phyloP scores from a whole-genome alignment of 202 grass and related monocot genomes.

The Panicum virgatum region DNA sequence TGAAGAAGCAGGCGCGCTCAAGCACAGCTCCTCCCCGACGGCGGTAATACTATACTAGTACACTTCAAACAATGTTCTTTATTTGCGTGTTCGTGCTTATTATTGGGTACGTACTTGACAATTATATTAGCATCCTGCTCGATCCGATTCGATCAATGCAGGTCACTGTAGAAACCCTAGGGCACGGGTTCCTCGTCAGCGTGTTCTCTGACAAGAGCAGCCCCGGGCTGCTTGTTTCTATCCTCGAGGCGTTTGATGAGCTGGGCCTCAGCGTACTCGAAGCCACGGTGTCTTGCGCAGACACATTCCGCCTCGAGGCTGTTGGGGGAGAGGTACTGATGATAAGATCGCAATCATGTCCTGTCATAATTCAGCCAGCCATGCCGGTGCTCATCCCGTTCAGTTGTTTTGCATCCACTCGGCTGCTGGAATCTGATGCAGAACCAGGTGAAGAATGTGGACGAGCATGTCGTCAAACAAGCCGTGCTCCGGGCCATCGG shows the following conservation, averaged over 20 bases:
- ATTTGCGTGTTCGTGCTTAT: not conserved
- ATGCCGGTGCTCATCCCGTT: not conserved
- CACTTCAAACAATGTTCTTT: too few relatives aligned
- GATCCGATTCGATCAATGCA: conserved; percentile 22
- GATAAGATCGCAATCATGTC: conserved; percentile 1
- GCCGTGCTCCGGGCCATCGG: conserved; percentile 72
- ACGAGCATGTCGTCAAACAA: conserved; percentile 67
- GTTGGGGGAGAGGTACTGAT: conserved; percentile 67
- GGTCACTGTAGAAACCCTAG: conserved; percentile 74
- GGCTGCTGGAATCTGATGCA: conserved; percentile 28
- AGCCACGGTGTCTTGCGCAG: conserved; percentile 63
- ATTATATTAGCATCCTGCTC: too few relatives aligned
- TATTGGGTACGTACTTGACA: too few relatives aligned
- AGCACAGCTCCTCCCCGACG: conserved; percentile 27
- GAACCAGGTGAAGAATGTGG: conserved; percentile 48
- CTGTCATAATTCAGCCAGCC: not conserved
- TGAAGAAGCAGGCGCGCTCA: conserved; percentile 31
- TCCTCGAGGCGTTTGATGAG: conserved; percentile 76
- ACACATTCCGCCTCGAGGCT: conserved; percentile 69
- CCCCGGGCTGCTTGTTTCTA: conserved; percentile 58
- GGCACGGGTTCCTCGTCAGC: conserved; percentile 74
- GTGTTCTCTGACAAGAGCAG: conserved; percentile 61
- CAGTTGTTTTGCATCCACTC: not conserved
- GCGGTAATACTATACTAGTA: too few relatives aligned
- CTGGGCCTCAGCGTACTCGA: conserved; percentile 68